Evolutionary conservation across 2,329 filamentous ascomycete genomes (phyloP), one percentile per base, ranked within the genome.

Genomic region (Didymella pinodella): DNA sequence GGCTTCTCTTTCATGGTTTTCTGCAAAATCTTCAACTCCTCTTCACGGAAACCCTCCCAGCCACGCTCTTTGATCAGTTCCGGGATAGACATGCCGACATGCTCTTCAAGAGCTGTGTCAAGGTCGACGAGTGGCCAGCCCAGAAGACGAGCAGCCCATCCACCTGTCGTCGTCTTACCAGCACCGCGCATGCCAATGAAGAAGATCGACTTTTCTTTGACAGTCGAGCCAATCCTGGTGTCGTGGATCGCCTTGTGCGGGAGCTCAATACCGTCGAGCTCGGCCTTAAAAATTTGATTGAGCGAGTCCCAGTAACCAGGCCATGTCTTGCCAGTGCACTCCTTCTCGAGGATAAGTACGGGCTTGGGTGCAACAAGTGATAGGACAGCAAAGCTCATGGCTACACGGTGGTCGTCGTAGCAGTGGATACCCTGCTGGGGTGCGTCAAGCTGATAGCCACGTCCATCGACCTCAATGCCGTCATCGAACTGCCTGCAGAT

Each of bases 281-380:
- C 79, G 28, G 91, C 90, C 32, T 88, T 84, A 81, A 97, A 99
- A 14, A 87, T 85, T 66, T 90, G 87, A 22, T 89, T 88, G 55
- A 98, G 80, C 18, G 89, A 87, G 77, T 99, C 95, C 95, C 95
- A 99, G 92, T 95, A 99, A 10, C 94, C 95, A 0, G 95, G 95
- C 95, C 95, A 99, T 2, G 95, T 99, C 83, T 99, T 99, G 40
- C 91, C 93, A 2, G 92, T 91, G 75, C 95, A 99, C 71, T 97
- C 93, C 60, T 93, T 90, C 75, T 99, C 95, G 2, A 91, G 85
- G 50, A 99, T 88, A 16, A 96, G 79, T 0, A 92, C 90, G 0
- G 91, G 85, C 7, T 86, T 78, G 1, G 91, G 89, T 0, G 90
- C 85, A 29, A 89, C 86, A 18, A 92, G 81, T 12, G 92, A 87